Conservation (phyloP, 164 flowering plant species). For the Cinnamomum micranthum region DNA sequence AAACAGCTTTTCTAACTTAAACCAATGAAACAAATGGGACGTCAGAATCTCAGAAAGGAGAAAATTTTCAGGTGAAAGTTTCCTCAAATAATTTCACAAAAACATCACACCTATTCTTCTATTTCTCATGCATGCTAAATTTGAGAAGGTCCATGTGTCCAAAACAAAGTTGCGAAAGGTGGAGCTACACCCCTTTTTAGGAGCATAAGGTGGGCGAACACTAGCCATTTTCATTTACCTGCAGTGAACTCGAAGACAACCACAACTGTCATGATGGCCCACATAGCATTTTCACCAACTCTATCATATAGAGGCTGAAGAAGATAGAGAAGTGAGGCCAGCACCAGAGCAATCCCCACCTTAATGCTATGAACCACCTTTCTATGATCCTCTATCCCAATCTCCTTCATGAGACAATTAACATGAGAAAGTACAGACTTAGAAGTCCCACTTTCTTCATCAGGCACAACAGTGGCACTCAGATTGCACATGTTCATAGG, state of each 20-base stretch:
- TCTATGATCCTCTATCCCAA: constrained; percentile 20
- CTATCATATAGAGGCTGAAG: constrained; percentile 54
- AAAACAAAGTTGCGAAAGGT: no score
- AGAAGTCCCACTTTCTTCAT: constrained; percentile 11
- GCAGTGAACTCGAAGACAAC: constrained; percentile 75
- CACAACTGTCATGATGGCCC: constrained; percentile 97
- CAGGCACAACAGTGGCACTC: constrained; percentile 23
- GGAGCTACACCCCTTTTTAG: no score
- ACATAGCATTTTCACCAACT: constrained; percentile 81
- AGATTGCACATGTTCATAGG: constrained; percentile 12
- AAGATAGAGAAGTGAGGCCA: constrained; percentile 66
- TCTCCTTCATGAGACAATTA: neutral
- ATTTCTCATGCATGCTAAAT: no score
- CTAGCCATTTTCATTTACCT: constrained; percentile 33
- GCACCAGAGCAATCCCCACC: constrained; percentile 64
- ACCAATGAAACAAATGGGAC: no score
- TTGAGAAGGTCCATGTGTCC: no score
- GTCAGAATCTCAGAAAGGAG: no score
- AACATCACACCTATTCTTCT: no score
- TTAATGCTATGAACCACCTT: constrained; percentile 59
- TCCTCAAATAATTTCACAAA: no score
- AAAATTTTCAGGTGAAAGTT: no score
- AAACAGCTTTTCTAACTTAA: no score
- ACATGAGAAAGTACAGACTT: constrained; percentile 4
- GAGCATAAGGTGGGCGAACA: no score